These are phyloP conservation scores for Cordia subcordata DNA, from an alignment of 257 asterid species.

Conservation along the genomic window DNA sequence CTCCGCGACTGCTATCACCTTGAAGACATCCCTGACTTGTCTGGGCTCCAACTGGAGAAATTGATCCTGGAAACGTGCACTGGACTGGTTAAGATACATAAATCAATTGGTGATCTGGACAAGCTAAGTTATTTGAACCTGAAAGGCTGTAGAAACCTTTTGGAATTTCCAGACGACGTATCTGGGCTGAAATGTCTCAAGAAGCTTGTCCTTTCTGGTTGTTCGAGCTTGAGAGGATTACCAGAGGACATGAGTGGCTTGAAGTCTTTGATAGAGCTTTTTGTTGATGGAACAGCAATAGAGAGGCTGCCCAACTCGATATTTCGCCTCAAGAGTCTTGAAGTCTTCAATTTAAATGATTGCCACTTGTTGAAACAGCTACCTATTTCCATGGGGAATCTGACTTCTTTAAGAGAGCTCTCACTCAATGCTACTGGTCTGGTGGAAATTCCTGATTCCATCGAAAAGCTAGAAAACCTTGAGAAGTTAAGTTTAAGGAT, in stretches of 20 bases:
- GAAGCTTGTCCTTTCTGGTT: constrained; percentile 20
- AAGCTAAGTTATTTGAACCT: constrained; percentile 12
- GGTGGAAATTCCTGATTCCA: constrained; percentile 22
- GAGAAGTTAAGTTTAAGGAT: constrained; percentile 18
- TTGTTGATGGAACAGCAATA: constrained; percentile 11
- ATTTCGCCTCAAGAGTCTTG: constrained; percentile 19
- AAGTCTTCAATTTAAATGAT: constrained; percentile 16
- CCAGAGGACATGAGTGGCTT: constrained; percentile 18
- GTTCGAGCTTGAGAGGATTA: constrained; percentile 7
- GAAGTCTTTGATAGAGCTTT: constrained; percentile 18
- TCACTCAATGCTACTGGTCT: constrained; percentile 17
- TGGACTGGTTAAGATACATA: constrained; percentile 13
- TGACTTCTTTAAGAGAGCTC: constrained; percentile 19
- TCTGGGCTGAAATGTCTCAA: constrained; percentile 17
- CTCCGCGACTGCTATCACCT: constrained; percentile 15
- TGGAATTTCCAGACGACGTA: constrained; percentile 17
- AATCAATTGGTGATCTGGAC: constrained; percentile 19
- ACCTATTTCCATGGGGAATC: constrained; percentile 25
- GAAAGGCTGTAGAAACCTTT: constrained; percentile 8
- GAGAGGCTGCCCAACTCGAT: constrained; percentile 6
- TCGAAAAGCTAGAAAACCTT: constrained; percentile 18
- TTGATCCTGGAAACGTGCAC: constrained; percentile 17
- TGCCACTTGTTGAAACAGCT: constrained; percentile 17
- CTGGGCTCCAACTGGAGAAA: constrained; percentile 26
- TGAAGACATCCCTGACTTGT: constrained; percentile 23